These are phyloP conservation scores for Tylopilus intermedius DNA, from an alignment of 768 basidiomycete species.

Conservation along the genomic window DNA sequence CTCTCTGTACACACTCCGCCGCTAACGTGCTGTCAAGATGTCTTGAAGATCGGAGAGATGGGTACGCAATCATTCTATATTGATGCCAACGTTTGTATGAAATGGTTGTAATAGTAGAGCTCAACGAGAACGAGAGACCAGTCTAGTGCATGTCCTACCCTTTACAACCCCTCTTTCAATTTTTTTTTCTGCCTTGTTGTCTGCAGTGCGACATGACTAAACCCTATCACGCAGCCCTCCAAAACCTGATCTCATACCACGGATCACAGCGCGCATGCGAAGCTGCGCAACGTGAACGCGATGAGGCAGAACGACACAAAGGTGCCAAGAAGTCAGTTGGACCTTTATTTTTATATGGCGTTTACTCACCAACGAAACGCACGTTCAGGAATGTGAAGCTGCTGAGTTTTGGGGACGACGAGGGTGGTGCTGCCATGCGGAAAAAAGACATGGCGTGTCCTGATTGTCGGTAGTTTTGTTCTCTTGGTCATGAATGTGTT, in stretches of 20 bases:
- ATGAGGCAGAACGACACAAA: slow-evolving; percentile 63
- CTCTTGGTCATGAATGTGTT: neutral
- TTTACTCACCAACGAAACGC: neutral
- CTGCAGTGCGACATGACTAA: neutral
- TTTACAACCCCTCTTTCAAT: neutral
- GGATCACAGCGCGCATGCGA: slow-evolving; percentile 43
- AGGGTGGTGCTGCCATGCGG: slow-evolving; percentile 46
- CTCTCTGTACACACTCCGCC: too few species aligned
- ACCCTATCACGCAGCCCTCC: slow-evolving; percentile 59
- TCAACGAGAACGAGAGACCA: slow-evolving; percentile 70
- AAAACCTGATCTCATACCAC: slow-evolving; percentile 83
- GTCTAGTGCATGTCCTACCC: slow-evolving; percentile 56
- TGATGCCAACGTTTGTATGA: neutral
- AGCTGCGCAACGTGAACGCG: slow-evolving; percentile 69
- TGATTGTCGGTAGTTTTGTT: slow-evolving; percentile 57
- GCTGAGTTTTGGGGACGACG: slow-evolving; percentile 81
- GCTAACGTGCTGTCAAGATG: slow-evolving; percentile 48
- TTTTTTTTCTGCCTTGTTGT: neutral
- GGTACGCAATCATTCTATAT: slow-evolving; percentile 43
- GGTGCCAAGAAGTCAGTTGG: slow-evolving; percentile 74
- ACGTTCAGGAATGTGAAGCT: slow-evolving; percentile 74
- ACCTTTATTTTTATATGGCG: neutral
- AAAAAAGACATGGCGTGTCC: slow-evolving; percentile 79
- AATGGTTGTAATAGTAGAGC: slow-evolving; percentile 50
- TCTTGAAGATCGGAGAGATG: slow-evolving; percentile 85